Evolutionary conservation across 2,329 filamentous ascomycete species (phyloP).

Genomic region (Neurospora sp.): DNA sequence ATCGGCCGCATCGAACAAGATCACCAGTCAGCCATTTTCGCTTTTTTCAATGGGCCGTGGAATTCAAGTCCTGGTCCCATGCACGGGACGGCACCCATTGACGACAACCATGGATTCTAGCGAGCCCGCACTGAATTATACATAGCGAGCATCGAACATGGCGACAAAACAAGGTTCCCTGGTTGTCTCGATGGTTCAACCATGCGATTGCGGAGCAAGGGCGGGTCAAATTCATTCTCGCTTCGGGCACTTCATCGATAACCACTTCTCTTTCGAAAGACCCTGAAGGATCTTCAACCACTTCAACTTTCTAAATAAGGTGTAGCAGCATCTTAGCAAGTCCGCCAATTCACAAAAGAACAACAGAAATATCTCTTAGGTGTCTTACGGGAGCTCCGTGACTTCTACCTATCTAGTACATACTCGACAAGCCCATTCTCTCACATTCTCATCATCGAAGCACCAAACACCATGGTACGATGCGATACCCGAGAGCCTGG

Average conservation of each 20-base stretch:
- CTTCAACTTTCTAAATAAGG: neutral
- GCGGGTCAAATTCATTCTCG: neutral
- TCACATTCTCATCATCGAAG: neutral
- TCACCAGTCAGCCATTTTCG: neutral
- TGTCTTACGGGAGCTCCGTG: neutral
- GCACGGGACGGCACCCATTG: neutral
- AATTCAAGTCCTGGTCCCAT: neutral
- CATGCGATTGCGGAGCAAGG: neutral
- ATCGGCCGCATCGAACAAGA: neutral
- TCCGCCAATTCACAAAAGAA: neutral
- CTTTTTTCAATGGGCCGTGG: neutral
- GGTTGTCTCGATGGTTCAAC: neutral
- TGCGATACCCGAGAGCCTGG: neutral
- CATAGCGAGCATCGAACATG: neutral
- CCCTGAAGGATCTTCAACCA: neutral
- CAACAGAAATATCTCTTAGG: neutral
- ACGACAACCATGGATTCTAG: neutral
- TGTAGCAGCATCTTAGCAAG: neutral
- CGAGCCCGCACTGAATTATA: no score
- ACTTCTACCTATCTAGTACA: neutral
- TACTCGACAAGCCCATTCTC: neutral
- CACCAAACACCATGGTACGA: neutral
- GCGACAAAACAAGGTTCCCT: neutral
- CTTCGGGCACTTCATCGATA: neutral
- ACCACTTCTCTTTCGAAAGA: neutral